These are phyloP conservation scores for Fusarium aywerte DNA, from an alignment of 2,329 filamentous ascomycete genomes.

Conservation along the genomic window DNA sequence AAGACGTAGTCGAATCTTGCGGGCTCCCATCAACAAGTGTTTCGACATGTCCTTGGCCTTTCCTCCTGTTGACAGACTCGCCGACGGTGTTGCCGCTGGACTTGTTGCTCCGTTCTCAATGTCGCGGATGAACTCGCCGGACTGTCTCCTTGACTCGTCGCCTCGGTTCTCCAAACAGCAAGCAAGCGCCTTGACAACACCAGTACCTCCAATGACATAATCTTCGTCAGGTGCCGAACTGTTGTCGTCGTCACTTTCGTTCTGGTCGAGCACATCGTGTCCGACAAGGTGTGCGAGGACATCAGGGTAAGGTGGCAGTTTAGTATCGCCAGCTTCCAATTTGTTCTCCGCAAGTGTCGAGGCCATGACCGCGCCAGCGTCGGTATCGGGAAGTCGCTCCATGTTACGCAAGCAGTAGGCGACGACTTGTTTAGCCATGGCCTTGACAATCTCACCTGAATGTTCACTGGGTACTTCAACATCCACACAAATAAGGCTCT, in stretches of 20 bases:
- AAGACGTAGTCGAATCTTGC: slow-evolving; percentile 85
- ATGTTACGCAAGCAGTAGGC: slow-evolving; percentile 94
- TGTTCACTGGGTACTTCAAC: slow-evolving; percentile 86
- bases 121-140: slow-evolving; percentile 64
- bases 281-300: slow-evolving; percentile 89
- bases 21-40: slow-evolving; percentile 84
- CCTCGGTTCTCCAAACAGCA: slow-evolving; percentile 86
- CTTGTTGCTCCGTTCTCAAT: slow-evolving; percentile 62
- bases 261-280: slow-evolving; percentile 64
- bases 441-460: slow-evolving; percentile 90
- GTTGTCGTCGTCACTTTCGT: slow-evolving; percentile 67
- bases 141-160: slow-evolving; percentile 67
- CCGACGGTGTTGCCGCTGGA: slow-evolving; percentile 51
- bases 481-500: slow-evolving; percentile 87
- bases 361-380: slow-evolving; percentile 62
- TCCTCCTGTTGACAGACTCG: slow-evolving; percentile 56
- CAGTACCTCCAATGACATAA: slow-evolving; percentile 95
- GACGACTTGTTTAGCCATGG: slow-evolving; percentile 91
- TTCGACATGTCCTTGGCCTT: slow-evolving; percentile 95
- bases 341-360: slow-evolving; percentile 55
- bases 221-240: slow-evolving; percentile 85
- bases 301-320: slow-evolving; percentile 70
- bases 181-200: slow-evolving; percentile 91
- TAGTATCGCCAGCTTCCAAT: slow-evolving; percentile 44
- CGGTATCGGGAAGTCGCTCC: slow-evolving; percentile 77